Base-by-base conservation (phyloP, 306 rosid species). In the Lathyrus sativus region DNA sequence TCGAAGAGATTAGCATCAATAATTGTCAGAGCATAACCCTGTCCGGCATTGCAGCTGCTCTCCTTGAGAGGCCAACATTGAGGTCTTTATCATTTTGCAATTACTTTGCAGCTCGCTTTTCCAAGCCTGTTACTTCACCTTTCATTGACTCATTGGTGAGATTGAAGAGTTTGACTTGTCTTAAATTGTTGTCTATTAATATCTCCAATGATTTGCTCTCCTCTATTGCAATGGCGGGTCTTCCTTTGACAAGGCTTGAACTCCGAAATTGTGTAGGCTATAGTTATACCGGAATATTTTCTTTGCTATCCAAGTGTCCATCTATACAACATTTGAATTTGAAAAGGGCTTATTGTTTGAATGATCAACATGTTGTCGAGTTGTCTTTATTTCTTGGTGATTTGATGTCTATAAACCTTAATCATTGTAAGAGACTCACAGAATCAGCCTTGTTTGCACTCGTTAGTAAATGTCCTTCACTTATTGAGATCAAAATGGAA, bases 181-280 rank as follows among this genome's bases (percentile, higher is more conserved):
- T 91, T 65, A 81, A 83, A 46, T 70, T 91, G 14, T 65, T 71
- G 2, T 11, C 5, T 10, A 76, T 74, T 0, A 2, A 4, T 41
- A 63, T 91, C 31, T 69, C 90, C 10, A 84, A 89, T 72, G 87
- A 80, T 28, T 72, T 85, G 54, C 91, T 89, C 4, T 55, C 45
- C 41, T 64, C 70, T 12, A 33, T 91, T 2, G 90, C 87, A 11
- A 85, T 73, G 66, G 80, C 73, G 41, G 43, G 62, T 68, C 77
- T 85, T 59, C 88, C 96, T 42, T 14, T 91, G 76, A 83, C 65
- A 59, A 87, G 81, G 70, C 80, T 91, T 22, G 57, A 63, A 37
- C 82, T 88, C 18, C 62, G 55, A 11, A 12, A 37, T 7, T 85
- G 86, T 24, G 1, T 3, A 12, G 44, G 55, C 37, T 87, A 68